Percentiles rank a stretch among this genome's conserved stretches.
These are phyloP conservation scores for Sphaerobolus stellatus DNA, from an alignment of 1,284 basidiomycete species.

Conservation along the genomic window DNA sequence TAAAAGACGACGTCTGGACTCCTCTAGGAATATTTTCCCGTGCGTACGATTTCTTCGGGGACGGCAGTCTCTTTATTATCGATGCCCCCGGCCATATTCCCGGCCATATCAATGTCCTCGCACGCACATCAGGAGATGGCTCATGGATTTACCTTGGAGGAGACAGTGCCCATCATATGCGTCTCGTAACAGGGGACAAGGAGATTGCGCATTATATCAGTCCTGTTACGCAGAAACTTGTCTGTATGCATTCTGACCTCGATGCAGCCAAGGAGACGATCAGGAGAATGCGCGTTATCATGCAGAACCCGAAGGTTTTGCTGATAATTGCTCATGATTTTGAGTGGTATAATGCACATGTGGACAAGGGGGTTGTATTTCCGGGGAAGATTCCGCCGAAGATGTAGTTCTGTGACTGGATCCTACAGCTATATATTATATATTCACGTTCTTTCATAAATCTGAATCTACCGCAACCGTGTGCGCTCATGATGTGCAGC, in stretches of 20 bases:
- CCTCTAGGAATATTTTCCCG: conserved; percentile 50
- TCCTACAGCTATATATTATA: too few relatives aligned
- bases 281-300: conserved; percentile 38
- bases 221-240: conserved; percentile 8
- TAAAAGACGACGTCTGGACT: conserved; percentile 6
- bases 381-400: conserved; percentile 40
- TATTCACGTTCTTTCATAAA: too few relatives aligned
- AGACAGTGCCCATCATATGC: conserved; percentile 56
- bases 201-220: conserved; percentile 25
- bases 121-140: conserved; percentile 53
- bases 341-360: conserved; percentile 50
- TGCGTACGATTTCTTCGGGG: conserved; percentile 53
- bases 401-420: too few relatives aligned
- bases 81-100: conserved; percentile 55
- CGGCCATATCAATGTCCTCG: conserved; percentile 54
- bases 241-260: conserved; percentile 46
- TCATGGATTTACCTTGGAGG: conserved; percentile 57
- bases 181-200: conserved; percentile 47
- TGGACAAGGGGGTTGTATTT: conserved; percentile 39
- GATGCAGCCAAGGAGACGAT: conserved; percentile 43
- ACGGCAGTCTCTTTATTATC: conserved; percentile 57
- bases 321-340: conserved; percentile 56
- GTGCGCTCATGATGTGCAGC: too few relatives aligned
- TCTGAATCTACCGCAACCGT: too few relatives aligned
- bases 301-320: conserved; percentile 38